Conservation (phyloP, 176 grass and related monocot genomes). For the Triticum turgidum region DNA sequence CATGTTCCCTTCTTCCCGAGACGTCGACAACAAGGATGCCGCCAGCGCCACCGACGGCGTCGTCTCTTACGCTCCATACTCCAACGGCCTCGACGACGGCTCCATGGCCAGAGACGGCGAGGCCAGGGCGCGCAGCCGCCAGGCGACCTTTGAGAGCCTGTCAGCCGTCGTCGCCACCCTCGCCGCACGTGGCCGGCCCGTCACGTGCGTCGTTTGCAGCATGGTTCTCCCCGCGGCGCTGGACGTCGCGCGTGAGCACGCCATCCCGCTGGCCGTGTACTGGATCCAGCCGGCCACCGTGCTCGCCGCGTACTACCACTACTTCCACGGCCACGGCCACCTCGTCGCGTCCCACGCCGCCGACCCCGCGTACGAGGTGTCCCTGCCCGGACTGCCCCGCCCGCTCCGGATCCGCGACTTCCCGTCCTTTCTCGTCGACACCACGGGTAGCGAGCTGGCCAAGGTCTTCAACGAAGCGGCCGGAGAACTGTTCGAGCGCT, state of each 20-base stretch:
- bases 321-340: constrained; percentile 47
- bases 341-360: constrained; percentile 23
- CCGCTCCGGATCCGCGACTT: constrained; percentile 33
- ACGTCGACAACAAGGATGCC: too few species aligned
- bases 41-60: too few species aligned
- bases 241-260: constrained; percentile 31
- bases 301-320: constrained; percentile 57
- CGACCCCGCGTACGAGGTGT: constrained; percentile 40
- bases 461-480: not conserved
- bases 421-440: constrained; percentile 39
- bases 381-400: constrained; percentile 31
- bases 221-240: constrained; percentile 32
- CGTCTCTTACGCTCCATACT: too few species aligned
- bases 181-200: constrained; percentile 35
- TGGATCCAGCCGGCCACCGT: constrained; percentile 57
- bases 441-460: too few species aligned
- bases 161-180: not conserved
- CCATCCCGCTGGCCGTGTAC: constrained; percentile 29
- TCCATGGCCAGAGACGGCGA: too few species aligned
- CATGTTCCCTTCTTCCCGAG: too few species aligned
- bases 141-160: not conserved
- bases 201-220: constrained; percentile 55
- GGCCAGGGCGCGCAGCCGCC: not conserved
- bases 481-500: constrained; percentile 24
- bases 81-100: too few species aligned